phyloP scores from a whole-genome alignment of 768 basidiomycete species.

The Astraeus odoratus region DNA sequence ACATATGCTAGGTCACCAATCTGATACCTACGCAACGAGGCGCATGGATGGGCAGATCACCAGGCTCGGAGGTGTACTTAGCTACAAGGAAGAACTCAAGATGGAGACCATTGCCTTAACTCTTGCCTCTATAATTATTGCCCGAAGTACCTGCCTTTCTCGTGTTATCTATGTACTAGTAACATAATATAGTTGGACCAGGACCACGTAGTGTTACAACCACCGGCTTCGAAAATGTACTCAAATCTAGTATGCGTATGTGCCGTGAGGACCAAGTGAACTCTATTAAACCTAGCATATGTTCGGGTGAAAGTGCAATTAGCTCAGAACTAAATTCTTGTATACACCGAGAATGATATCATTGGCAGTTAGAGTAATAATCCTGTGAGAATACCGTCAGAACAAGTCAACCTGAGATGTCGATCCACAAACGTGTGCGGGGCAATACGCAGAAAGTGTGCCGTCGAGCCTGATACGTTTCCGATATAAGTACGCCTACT shows the following conservation, averaged over 20 bases:
- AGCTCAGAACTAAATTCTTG: conserved; percentile 32
- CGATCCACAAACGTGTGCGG: conserved; percentile 75
- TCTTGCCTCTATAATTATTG: background rate
- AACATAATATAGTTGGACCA: too few species aligned
- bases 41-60: conserved; percentile 63
- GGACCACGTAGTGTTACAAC: too few species aligned
- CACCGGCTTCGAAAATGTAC: too few species aligned
- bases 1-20: conserved; percentile 43
- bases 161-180: too few species aligned
- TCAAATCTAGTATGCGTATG: too few species aligned
- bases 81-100: conserved; percentile 57
- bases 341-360: conserved; percentile 69
- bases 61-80: conserved; percentile 64
- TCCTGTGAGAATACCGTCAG: conserved; percentile 67
- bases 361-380: conserved; percentile 87
- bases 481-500: too few species aligned
- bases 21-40: conserved; percentile 57
- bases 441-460: conserved; percentile 88
- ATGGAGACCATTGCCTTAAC: conserved; percentile 38
- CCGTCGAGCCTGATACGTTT: conserved; percentile 85
- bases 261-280: too few species aligned
- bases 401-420: conserved; percentile 2
- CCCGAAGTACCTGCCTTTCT: background rate
- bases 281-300: too few species aligned
- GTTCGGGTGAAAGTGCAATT: background rate